Evolutionary conservation across 106 monocot species (phyloP), one percentile per base, ranked within the genome.

Genomic region (Acanthochlamys bracteata): DNA sequence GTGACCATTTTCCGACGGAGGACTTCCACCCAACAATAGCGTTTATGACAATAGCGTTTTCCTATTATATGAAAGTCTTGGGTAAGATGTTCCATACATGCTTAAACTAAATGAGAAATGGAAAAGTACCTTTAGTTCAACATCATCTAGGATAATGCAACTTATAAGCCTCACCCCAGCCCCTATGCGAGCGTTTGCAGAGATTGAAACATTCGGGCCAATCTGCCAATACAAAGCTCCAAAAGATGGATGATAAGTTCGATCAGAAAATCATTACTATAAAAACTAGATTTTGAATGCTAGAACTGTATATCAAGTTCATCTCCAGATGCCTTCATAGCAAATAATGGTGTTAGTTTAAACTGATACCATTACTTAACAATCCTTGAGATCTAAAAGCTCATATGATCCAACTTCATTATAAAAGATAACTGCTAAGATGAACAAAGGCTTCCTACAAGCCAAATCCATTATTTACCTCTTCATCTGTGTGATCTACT

Each of bases 1-100:
- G 75, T 43, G 96, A 82, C 96, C 96, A 98, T 80, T 77, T 98
- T 25, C 91, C 96, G 53, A 92, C 72, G 41, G 84, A 74, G 15
- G 87, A 91, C 23, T 88, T 91, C 96, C 96, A 98, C 20, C 96
- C 96, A 52, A 98, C 79, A 55, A 98, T 98, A 51, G 96, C 71
- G 79, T 88, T 75, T 60, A 91, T 83, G 17, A 98, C 85, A 61
- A 96, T 76, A 19, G 96, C 96, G 83, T 98, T 85, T 72, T 98
- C 96, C 91, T 98, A 80, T 61, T 7, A 61, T 9, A 4, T 62
- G 25, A 67, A 40, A 11, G 8, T 3, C 15, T 49, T 49, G 1
- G 10, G 49, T 14, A 17, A 49, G 17, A 33, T 33, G 33, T 6
- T 6, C 6, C 6, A 3, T 33, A 33, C 33, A 33, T 3, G 33